Base-by-base conservation (phyloP, 2,329 filamentous ascomycete species). In the Mariannaea elegans region DNA sequence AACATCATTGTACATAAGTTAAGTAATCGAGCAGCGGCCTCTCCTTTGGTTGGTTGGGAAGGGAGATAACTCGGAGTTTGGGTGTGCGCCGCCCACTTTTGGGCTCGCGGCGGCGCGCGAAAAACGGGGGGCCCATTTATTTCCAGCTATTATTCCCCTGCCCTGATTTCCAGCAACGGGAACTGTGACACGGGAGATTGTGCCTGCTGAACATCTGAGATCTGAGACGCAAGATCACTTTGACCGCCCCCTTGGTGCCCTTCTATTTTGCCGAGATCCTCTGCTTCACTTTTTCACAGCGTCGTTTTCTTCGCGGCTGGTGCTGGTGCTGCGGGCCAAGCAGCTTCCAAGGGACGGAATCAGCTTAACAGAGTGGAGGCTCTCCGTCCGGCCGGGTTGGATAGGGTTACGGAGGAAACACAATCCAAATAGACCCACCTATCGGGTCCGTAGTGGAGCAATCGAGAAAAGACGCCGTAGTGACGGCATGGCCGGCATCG, bases 51-150 rank as follows among this genome's bases (percentile, higher is more conserved):
- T n/a, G n/a, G n/a, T n/a, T 31, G 23, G 42, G 29, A 39, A 52
- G 54, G 68, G 68, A 53, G 67, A 70, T 71, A 70, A 58, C 50
- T 71, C 69, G 69, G 69, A 63, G 45, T 67, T 63, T 36, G 47
- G 49, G 45, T 46, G 49, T 12, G 27, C 27, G 27, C 27, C 27
- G 27, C 32, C 32, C 55, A 53, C 51, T 54, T 41, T 60, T 58
- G 44, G 61, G 54, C 52, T 46, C 36, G 51, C 23, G 52, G 18
- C 24, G 47, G 13, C 19, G 18, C 16, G 10, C 16, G 12, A 31
- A 12, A 31, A 31, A 31, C 6, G 4, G 12, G 18, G 5, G 39
- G 3, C 59, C 59, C 58, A 46, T 54, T 29, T 62, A 56, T 52
- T 56, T 59, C 59, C 56, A 29, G 39, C 34, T 31, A 2, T 14